Base-by-base conservation (phyloP, 495 filamentous ascomycete species). In the Aspergillus cavernicola region DNA sequence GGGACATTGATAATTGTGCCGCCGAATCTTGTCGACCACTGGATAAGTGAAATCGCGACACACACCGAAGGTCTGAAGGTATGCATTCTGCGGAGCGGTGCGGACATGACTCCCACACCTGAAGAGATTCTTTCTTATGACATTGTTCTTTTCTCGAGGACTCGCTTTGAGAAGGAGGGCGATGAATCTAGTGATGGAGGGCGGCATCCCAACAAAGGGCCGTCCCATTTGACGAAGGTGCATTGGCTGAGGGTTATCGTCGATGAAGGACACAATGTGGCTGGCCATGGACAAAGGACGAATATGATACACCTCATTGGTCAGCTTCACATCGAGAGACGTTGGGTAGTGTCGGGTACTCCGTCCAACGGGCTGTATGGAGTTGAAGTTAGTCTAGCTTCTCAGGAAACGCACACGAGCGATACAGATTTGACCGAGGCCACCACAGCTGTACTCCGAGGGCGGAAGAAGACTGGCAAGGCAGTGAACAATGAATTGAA, bases 291-390 rank as follows among this genome's bases (percentile, higher is more conserved):
- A 12, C 71, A 72, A 31, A 82, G 77, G 50, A 85, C 80, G 13
- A 85, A 87, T 39, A 75, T 90, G 32, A 79, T 86, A 32, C 73
- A 79, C 24, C 77, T 89, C 8, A 71, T 92, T 0, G 80, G 86
- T 18, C 75, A 79, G 41, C 73, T 97, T 6, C 77, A 81, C 26
- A 78, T 89, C 19, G 81, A 90, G 29, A 79, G 88, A 10, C 81
- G 86, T 18, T 97, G 92, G 92, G 80, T 96, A 13, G 88, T 96
- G 3, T 93, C 89, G 2, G 92, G 92, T 47, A 97, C 92, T 0
- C 92, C 92, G 12, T 88, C 91, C 9, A 84, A 80, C 52, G 85
- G 90, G 35, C 75, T 97, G 1, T 84, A 88, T 35, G 89, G 91
- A 1, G 77, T 95, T 0, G 82, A 85, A 59, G 75, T 86, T 5